Evolutionary conservation across 75 land plant genomes (phyloP).

Genomic region (Picea glauca): DNA sequence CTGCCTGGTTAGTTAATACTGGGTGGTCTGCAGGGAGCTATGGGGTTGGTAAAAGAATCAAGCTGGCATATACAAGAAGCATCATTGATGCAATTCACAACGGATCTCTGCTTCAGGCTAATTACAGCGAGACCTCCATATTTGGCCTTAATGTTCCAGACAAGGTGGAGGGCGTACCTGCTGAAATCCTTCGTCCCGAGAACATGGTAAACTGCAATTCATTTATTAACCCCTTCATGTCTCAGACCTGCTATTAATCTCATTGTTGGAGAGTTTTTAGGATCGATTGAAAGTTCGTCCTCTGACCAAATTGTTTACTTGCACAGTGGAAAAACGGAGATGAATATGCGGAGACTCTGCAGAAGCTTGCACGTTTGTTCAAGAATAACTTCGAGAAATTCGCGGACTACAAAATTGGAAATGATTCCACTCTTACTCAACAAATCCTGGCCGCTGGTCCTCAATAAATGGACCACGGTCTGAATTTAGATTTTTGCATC

Average conservation of each 20-base stretch:
- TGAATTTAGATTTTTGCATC: too few species aligned
- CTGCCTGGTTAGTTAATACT: slow-evolving; percentile 40
- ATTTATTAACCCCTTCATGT: too few species aligned
- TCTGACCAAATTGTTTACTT: neutral
- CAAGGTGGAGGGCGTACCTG: slow-evolving; percentile 34
- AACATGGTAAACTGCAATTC: slow-evolving; percentile 20
- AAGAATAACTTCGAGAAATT: slow-evolving; percentile 38
- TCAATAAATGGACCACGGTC: neutral
- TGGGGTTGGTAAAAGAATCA: slow-evolving; percentile 41
- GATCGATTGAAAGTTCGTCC: too few species aligned
- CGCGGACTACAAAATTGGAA: slow-evolving; percentile 31
- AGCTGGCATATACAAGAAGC: slow-evolving; percentile 32
- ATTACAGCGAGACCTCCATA: slow-evolving; percentile 36
- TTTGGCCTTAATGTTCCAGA: slow-evolving; percentile 35
- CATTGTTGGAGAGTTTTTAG: neutral
- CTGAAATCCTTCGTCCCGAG: slow-evolving; percentile 29
- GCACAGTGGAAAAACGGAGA: slow-evolving; percentile 31
- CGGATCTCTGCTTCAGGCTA: slow-evolving; percentile 27
- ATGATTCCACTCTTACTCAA: slow-evolving; percentile 24
- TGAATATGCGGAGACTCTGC: slow-evolving; percentile 24
- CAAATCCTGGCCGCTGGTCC: slow-evolving; percentile 38
- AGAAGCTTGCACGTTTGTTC: slow-evolving; percentile 36
- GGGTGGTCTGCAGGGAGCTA: slow-evolving; percentile 44
- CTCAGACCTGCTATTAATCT: neutral
- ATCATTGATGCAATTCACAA: slow-evolving; percentile 46